Evolutionary conservation across 2,329 filamentous ascomycete species (phyloP).

Genomic region (Colletotrichum limetticola): DNA sequence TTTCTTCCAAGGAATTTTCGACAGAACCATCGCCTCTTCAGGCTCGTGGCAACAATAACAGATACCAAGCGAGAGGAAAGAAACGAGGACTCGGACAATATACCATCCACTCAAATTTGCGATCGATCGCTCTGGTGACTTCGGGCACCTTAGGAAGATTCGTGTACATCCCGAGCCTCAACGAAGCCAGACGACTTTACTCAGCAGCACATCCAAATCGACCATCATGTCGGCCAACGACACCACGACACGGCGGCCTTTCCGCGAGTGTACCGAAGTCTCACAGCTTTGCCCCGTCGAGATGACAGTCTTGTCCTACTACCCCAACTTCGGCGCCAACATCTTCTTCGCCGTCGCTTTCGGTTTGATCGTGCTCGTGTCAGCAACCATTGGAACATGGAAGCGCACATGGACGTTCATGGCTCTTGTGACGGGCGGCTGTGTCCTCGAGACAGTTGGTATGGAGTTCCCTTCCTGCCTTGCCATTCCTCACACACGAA

Average conservation of each 20-base stretch:
- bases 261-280: constrained; percentile 50
- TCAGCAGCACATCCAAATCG: not conserved
- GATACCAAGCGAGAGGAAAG: no score
- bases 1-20: not conserved
- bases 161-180: not conserved
- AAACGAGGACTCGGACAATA: no score
- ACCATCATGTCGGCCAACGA: constrained; percentile 29
- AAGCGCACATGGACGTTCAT: constrained; percentile 67
- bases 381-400: constrained; percentile 56
- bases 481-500: not conserved
- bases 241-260: constrained; percentile 19
- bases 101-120: not conserved
- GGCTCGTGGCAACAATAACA: not conserved
- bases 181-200: not conserved
- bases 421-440: constrained; percentile 58
- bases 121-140: not conserved
- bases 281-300: constrained; percentile 59
- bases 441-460: constrained; percentile 63
- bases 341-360: constrained; percentile 64
- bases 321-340: constrained; percentile 66
- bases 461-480: constrained; percentile 34
- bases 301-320: constrained; percentile 65
- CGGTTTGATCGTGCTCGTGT: constrained; percentile 53
- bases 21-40: not conserved
- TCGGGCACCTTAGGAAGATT: not conserved